Base-by-base conservation (phyloP, 345 rosid genomes). In the Arabis hirsuta region DNA sequence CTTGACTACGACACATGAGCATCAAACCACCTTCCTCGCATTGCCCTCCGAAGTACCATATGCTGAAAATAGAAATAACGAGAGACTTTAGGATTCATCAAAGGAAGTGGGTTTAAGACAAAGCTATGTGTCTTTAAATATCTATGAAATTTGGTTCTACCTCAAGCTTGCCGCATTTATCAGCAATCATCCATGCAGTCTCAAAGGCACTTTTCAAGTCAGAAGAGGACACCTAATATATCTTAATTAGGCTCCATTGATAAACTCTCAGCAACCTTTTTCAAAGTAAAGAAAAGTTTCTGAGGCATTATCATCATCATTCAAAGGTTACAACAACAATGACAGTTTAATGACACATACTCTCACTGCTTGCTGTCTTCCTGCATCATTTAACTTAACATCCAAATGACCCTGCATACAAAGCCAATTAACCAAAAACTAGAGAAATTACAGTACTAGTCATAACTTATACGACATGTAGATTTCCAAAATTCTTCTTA, bases 121-220 rank as follows among this genome's bases (percentile, higher is more conserved):
- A 22, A 2, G 1, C 1, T 2, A 22, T 22, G 2, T 1, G 2
- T 2, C 22, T 2, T 1, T 22, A 2, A 22, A 22, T 2, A 22
- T 22, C 3, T 27, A 16, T 14, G 12, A 42, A 19, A 39, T 43
- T 36, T n/a, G 42, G 11, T 26, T 2, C 39, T 74, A 88, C 93
- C 93, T 86, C 80, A 27, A 22, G 22, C 52, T 83, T 79, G 54
- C 88, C 92, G n/a, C 90, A 90, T 9, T 77, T 67, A 14, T 86
- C 62, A 19, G 94, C 91, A 62, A 93, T 90, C 3, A 74, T 79
- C 85, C 84, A 72, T 11, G 97, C 98, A 7, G 97, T 90, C 77
- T 80, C 92, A 41, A 77, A 74, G 20, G 96, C 98, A 74, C 96
- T 87, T 73, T 90, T 90, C 77, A 93, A 78, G 69, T 93, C 92